These are phyloP conservation scores for Pneumocystis sp. DNA, from an alignment of 1,139 yeast species.

Conservation along the genomic window DNA sequence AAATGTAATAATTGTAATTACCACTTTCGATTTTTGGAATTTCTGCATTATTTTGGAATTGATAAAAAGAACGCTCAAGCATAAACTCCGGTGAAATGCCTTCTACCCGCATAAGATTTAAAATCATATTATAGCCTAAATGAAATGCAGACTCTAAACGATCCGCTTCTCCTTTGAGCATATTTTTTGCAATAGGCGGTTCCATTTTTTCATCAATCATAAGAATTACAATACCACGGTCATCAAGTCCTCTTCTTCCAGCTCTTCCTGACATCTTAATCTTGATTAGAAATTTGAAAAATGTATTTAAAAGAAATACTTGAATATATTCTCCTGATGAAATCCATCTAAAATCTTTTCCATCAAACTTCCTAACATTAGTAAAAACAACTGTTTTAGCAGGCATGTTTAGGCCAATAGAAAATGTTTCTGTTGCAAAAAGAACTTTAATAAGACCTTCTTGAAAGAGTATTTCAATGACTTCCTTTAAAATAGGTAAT, in stretches of 20 bases:
- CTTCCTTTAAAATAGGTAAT: constrained; percentile 87
- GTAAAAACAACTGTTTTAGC: constrained; percentile 97
- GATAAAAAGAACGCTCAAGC: constrained; percentile 87
- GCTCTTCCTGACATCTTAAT: constrained; percentile 87
- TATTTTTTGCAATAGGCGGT: constrained; percentile 96
- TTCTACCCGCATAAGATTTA: constrained; percentile 89
- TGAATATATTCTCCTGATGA: constrained; percentile 98
- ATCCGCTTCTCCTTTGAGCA: constrained; percentile 98
- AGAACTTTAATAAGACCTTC: constrained; percentile 88
- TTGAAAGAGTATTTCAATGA: constrained; percentile 89
- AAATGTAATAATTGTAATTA: background rate
- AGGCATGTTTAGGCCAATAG: constrained; percentile 96
- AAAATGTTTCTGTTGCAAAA: constrained; percentile 95
- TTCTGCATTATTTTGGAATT: constrained; percentile 82
- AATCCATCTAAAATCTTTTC: constrained; percentile 93
- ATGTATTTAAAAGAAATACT: constrained; percentile 9
- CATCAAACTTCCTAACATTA: constrained; percentile 96
- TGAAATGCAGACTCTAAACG: constrained; percentile 93
- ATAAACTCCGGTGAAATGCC: constrained; percentile 96
- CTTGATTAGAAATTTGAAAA: background rate
- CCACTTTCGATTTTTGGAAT: constrained; percentile 64
- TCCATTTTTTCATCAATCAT: constrained; percentile 99
- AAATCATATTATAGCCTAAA: constrained; percentile 90
- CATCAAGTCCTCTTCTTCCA: constrained; percentile 98
- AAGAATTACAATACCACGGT: constrained; percentile 95